These are phyloP conservation scores for Leucocoprinus leucothites DNA, from an alignment of 768 basidiomycete species.

Conservation along the genomic window DNA sequence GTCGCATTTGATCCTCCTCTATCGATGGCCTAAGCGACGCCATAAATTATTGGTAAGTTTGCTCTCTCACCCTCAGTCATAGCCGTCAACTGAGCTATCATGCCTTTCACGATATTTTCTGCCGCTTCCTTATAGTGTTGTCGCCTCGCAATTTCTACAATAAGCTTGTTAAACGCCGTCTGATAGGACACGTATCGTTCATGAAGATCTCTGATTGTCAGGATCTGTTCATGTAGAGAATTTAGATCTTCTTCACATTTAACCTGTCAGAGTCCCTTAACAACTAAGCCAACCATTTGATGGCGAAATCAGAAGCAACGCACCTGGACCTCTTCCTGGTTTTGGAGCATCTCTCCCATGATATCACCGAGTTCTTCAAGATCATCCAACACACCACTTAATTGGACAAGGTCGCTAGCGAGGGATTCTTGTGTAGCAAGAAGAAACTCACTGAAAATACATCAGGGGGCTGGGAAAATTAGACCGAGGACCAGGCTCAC, in stretches of 20 bases:
- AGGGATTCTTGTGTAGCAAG: conserved; percentile 37
- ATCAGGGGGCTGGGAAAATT: not conserved
- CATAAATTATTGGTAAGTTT: not conserved
- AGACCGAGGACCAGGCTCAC: conserved; percentile 36
- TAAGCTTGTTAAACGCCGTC: conserved; percentile 67
- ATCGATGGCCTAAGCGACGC: conserved; percentile 10
- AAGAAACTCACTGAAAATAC: conserved; percentile 46
- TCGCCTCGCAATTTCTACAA: conserved; percentile 71
- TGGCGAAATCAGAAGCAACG: conserved; percentile 9
- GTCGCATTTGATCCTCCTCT: conserved; percentile 70
- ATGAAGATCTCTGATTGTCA: conserved; percentile 61
- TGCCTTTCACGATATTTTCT: conserved; percentile 61
- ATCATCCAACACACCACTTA: conserved; percentile 51
- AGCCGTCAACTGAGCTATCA: conserved; percentile 59
- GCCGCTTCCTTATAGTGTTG: conserved; percentile 62
- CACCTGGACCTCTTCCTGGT: conserved; percentile 70
- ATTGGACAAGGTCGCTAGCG: conserved; percentile 47
- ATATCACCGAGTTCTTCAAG: conserved; percentile 78
- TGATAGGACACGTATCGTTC: conserved; percentile 68
- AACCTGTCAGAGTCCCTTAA: conserved; percentile 27
- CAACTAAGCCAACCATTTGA: not conserved
- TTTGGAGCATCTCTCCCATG: conserved; percentile 73
- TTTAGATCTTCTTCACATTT: conserved; percentile 53
- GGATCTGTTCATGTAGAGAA: conserved; percentile 57
- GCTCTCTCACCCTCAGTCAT: conserved; percentile 63